Conservation (phyloP, 73 alveolate genomes). For the Stentor roeselii region DNA sequence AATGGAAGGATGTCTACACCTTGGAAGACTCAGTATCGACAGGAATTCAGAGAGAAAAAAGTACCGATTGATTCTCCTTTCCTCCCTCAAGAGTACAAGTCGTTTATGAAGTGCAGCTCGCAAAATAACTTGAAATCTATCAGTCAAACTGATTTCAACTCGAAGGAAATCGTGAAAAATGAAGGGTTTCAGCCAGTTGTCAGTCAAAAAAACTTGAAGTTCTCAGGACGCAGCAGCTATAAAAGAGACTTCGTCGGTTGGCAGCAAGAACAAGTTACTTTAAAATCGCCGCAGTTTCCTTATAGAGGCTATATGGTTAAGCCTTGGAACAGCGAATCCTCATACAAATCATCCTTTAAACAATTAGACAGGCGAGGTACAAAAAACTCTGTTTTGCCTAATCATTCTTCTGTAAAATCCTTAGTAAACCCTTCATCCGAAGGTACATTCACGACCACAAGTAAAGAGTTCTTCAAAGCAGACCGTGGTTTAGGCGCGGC, state of each 20-base stretch:
- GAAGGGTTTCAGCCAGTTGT: neutral
- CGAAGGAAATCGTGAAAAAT: neutral
- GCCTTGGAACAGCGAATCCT: neutral
- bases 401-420: neutral
- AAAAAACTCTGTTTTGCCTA: too few relatives aligned
- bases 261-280: neutral
- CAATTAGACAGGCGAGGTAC: too few relatives aligned
- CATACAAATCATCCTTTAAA: too few relatives aligned
- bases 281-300: neutral
- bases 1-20: neutral
- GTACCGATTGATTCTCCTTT: neutral
- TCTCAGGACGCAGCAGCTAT: neutral
- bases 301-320: neutral
- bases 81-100: neutral
- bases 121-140: neutral
- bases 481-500: neutral
- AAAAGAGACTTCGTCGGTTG: conserved; percentile 4
- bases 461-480: neutral
- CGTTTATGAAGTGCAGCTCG: neutral
- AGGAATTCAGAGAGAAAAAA: neutral
- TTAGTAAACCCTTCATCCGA: neutral
- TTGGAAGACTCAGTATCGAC: neutral
- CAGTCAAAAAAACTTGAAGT: neutral
- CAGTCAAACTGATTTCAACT: neutral
- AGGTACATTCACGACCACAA: neutral